Conservation (phyloP, 345 rosid species). For the Ceriops tagal region DNA sequence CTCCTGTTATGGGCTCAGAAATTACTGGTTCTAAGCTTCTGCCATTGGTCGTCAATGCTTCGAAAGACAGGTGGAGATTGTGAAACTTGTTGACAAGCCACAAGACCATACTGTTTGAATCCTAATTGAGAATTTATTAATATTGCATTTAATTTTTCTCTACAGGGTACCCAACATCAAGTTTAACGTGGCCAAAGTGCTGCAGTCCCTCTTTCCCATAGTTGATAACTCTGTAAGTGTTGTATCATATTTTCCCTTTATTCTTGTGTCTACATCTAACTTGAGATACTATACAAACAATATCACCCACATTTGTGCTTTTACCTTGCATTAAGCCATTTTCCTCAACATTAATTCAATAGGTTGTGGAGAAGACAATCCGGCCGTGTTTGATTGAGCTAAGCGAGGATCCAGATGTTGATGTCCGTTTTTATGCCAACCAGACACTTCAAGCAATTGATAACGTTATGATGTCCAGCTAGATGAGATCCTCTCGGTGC, state of each 20-base stretch:
- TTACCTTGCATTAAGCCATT: background rate
- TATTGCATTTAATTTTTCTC: background rate
- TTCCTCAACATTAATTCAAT: background rate
- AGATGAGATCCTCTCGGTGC: constrained; percentile 14
- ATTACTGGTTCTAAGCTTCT: constrained; percentile 81
- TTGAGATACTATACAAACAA: background rate
- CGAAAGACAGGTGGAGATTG: constrained; percentile 74
- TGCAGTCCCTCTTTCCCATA: constrained; percentile 79
- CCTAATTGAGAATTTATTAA: background rate
- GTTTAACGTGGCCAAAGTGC: constrained; percentile 89
- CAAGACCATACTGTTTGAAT: background rate
- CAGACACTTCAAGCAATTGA: constrained; percentile 77
- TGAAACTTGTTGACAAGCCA: background rate
- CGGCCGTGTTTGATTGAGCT: constrained; percentile 77
- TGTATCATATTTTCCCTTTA: background rate
- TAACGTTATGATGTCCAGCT: constrained; percentile 70
- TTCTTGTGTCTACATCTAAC: background rate
- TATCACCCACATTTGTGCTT: background rate
- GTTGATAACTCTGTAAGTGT: constrained; percentile 75
- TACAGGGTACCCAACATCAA: constrained; percentile 92
- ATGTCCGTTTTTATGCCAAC: constrained; percentile 79
- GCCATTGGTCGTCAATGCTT: constrained; percentile 60
- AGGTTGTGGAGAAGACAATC: constrained; percentile 76
- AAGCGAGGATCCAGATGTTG: constrained; percentile 93
- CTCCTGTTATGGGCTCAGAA: constrained; percentile 89